phyloP scores from a whole-genome alignment of 2,329 filamentous ascomycete species.

The Trichoderma atroviride region DNA sequence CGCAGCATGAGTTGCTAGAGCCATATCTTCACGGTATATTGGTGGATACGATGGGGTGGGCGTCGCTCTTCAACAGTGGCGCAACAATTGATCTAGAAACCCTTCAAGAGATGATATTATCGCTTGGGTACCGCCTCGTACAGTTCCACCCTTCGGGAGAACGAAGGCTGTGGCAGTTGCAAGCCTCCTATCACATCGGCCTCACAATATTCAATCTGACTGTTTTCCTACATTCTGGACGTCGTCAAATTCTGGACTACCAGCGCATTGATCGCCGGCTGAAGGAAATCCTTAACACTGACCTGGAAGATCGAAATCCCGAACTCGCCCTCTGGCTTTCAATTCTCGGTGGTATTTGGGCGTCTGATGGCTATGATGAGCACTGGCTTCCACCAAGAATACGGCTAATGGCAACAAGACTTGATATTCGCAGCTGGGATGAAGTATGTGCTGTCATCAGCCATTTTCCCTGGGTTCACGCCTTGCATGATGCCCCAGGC shows the following conservation, averaged over 20 bases:
- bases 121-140: not conserved
- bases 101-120: not conserved
- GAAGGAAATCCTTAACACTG: not conserved
- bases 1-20: not conserved
- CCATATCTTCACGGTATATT: not conserved
- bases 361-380: not conserved
- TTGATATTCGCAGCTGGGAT: constrained; percentile 23
- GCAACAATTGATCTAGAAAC: not conserved
- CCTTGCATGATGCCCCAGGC: constrained; percentile 19
- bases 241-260: constrained; percentile 21
- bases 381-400: not conserved
- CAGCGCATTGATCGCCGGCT: not conserved
- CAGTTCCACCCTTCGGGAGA: not conserved
- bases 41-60: not conserved
- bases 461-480: constrained; percentile 28
- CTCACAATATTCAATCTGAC: constrained; percentile 23
- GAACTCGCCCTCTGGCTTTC: constrained; percentile 25
- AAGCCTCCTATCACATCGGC: constrained; percentile 23
- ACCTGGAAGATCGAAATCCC: not conserved
- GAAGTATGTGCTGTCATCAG: constrained; percentile 12
- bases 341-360: constrained; percentile 27
- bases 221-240: constrained; percentile 24
- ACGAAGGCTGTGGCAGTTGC: not conserved
- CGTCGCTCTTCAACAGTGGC: not conserved
- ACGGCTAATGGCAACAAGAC: not conserved